Percentiles rank a stretch among this genome's conserved stretches.
Evolutionary conservation across 2,329 filamentous ascomycete genomes (phyloP).

Genomic region (Epichloe sp.): DNA sequence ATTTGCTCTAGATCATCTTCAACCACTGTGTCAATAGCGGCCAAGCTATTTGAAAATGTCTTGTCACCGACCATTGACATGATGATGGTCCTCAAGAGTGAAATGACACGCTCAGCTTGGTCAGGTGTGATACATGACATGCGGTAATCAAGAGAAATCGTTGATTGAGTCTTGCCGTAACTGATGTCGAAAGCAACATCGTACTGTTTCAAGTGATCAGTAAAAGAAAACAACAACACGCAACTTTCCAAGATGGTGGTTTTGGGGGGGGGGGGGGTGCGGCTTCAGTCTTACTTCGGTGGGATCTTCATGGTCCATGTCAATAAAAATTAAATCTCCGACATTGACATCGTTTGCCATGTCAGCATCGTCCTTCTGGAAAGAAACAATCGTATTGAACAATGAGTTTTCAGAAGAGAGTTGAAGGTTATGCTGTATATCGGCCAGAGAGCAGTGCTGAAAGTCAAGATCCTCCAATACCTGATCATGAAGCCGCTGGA

Average conservation of each 20-base stretch:
- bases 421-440: constrained; percentile 25
- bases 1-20: constrained; percentile 2
- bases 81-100: not conserved
- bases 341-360: not conserved
- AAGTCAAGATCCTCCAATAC: constrained; percentile 29
- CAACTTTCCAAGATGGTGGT: too few relatives aligned
- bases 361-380: constrained; percentile 11
- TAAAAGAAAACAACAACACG: not conserved
- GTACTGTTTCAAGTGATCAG: not conserved
- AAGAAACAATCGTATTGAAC: constrained; percentile 22
- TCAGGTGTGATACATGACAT: not conserved
- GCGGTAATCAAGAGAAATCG: not conserved
- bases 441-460: constrained; percentile 35
- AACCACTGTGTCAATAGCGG: not conserved
- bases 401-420: constrained; percentile 8
- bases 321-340: not conserved
- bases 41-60: not conserved
- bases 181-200: not conserved
- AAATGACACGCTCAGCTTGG: not conserved
- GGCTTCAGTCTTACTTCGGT: not conserved
- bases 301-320: constrained; percentile 2
- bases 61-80: not conserved
- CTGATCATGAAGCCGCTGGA: constrained; percentile 25
- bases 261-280: too few relatives aligned
- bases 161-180: constrained; percentile 1